Base-by-base conservation (phyloP, 1,284 basidiomycete genomes). In the Malassezia sp. region DNA sequence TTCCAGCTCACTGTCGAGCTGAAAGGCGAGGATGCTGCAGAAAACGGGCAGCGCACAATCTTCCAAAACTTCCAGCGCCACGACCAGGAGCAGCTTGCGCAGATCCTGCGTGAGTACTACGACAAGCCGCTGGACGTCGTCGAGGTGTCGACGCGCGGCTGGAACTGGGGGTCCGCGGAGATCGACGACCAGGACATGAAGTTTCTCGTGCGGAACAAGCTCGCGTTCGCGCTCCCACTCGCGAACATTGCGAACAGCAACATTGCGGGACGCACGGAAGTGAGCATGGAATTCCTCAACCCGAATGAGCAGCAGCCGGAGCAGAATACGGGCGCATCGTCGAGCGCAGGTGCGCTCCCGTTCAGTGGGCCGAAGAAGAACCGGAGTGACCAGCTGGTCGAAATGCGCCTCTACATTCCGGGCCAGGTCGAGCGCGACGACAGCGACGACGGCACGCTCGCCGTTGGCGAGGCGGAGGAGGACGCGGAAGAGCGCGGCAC, bases 321-420 rank as follows among this genome's bases (percentile, higher is more conserved):
- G 34, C 51, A 62, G 44, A 70, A 69, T 44, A 69, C 64, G 3
- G 67, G 67, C 20, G 57, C 63, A 1, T 52, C 64, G n/a, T 51
- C 60, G 23, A 45, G 41, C 36, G 45, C 40, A 8, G 32, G 27
- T 20, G 49, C 31, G 14, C 34, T 47, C 5, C 42, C 42, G 4
- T 56, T 50, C 27, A 36, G 36, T 21, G 54, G 46, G 11, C 53
- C 56, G 26, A 59, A 52, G 47, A 59, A 57, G 28, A 53, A 35
- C 45, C 55, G 57, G 31, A 56, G 56, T 4, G 67, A 70, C 37
- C 90, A 97, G 71, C 80, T 97, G 72, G 82, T 88, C 28, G 93
- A 99, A 72, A 89, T 97, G 63, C 80, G 93, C 5, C 86, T 99
- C 75, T 88, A 91, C 63, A 84, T 99, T 4, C 93, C 93, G 1